phyloP scores from a whole-genome alignment of 108 stramenopile species.

The Skeletonema costatum region DNA sequence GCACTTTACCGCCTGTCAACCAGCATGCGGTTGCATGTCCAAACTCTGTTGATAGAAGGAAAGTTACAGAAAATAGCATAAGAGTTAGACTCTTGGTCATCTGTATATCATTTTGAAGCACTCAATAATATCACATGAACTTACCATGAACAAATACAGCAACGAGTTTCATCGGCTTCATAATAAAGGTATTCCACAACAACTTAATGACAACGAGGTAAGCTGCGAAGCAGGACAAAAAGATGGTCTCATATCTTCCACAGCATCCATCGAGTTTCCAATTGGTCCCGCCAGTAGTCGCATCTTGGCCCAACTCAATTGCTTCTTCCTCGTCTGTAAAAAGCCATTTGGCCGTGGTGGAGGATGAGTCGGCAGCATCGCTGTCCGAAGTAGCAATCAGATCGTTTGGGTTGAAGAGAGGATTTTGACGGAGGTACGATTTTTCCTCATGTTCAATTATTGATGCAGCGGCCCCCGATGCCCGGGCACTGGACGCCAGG shows the following conservation, averaged over 20 bases:
- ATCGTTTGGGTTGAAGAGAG: too few relatives aligned
- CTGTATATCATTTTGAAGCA: neutral
- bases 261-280: slow-evolving; percentile 39
- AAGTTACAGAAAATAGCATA: neutral
- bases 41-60: slow-evolving; percentile 44
- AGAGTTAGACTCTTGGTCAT: neutral
- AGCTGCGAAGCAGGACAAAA: slow-evolving; percentile 55
- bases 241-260: slow-evolving; percentile 51
- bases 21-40: slow-evolving; percentile 85
- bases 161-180: slow-evolving; percentile 82
- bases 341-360: too few relatives aligned
- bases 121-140: neutral
- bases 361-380: too few relatives aligned
- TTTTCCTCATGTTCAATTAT: too few relatives aligned
- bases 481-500: too few relatives aligned
- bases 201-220: slow-evolving; percentile 61
- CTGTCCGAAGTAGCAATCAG: too few relatives aligned
- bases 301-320: too few relatives aligned
- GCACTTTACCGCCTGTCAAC: slow-evolving; percentile 77
- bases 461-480: too few relatives aligned
- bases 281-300: slow-evolving; percentile 3
- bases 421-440: too few relatives aligned
- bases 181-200: slow-evolving; percentile 56
- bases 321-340: too few relatives aligned
- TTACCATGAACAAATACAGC: slow-evolving; percentile 72